phyloP scores from a whole-genome alignment of 148 eudicot genomes.

The Chenopodium formosanum region DNA sequence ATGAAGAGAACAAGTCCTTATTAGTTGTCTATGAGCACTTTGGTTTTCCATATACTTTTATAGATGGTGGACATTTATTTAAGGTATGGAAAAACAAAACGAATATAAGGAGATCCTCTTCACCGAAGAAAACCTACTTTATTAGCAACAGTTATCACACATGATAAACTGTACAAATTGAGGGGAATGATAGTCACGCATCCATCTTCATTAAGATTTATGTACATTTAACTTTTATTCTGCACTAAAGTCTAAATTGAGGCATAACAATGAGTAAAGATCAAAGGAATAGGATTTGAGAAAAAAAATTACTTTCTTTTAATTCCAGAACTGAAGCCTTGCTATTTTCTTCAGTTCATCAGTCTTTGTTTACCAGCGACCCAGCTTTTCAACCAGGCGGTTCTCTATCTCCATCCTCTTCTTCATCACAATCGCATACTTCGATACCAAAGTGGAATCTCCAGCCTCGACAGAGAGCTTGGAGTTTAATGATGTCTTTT shows the following conservation, averaged over 20 bases:
- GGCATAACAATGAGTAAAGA: not conserved
- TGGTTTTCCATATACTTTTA: no score
- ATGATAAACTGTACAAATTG: no score
- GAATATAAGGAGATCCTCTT: no score
- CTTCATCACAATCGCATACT: slow-evolving; percentile 64
- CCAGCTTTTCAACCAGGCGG: slow-evolving; percentile 62
- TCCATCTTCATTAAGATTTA: not conserved
- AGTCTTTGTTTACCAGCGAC: slow-evolving; percentile 40
- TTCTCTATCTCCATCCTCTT: slow-evolving; percentile 79
- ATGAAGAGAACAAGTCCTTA: no score
- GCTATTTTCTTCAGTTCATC: not conserved
- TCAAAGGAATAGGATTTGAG: not conserved
- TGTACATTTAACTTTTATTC: not conserved
- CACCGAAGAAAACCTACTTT: no score
- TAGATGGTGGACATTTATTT: no score
- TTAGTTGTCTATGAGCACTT: no score
- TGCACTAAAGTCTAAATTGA: no score
- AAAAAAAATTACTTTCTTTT: not conserved
- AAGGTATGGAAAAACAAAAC: no score
- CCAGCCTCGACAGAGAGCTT: slow-evolving; percentile 71
- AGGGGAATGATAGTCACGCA: not conserved
- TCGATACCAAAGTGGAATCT: slow-evolving; percentile 56
- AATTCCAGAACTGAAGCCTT: not conserved
- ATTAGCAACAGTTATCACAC: no score
- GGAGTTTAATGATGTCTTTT: slow-evolving; percentile 53